A percentile compares a stretch with the other conserved stretches of the same genome.
These are phyloP conservation scores for Fusarium dimerum DNA, from an alignment of 2,329 filamentous ascomycete genomes.

Conservation along the genomic window DNA sequence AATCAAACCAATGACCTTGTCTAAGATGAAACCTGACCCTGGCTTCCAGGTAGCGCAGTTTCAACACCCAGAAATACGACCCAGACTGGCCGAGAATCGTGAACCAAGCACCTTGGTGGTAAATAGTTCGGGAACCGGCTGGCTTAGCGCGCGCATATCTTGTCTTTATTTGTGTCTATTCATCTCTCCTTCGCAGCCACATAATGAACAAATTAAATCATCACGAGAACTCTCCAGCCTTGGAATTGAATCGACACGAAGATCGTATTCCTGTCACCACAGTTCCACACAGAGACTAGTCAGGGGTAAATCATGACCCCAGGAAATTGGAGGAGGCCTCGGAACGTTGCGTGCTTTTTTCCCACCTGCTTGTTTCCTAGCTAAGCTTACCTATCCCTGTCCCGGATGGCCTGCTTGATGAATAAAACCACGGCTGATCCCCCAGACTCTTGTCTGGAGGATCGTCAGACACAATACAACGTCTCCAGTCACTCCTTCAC, in stretches of 20 bases:
- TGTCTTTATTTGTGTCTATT: neutral
- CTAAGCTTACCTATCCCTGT: neutral
- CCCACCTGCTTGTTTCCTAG: neutral
- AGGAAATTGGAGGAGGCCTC: neutral
- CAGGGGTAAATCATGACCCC: too few species aligned
- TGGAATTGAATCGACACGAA: too few species aligned
- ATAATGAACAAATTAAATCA: too few species aligned
- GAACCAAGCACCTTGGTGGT: neutral
- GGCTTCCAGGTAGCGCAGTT: neutral
- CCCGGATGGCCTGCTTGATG: neutral
- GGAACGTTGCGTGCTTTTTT: neutral
- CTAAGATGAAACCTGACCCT: neutral
- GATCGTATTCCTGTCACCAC: too few species aligned
- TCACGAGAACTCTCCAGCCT: too few species aligned
- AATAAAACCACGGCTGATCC: neutral
- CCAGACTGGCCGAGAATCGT: too few species aligned
- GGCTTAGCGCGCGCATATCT: neutral
- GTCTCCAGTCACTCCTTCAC: slow-evolving; percentile 13
- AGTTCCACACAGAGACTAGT: too few species aligned
- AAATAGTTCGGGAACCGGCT: neutral
- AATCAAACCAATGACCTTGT: too few species aligned
- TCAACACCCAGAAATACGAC: too few species aligned
- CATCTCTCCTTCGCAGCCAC: neutral
- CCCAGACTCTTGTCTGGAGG: neutral
- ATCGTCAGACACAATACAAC: neutral